phyloP scores from a whole-genome alignment of 1,139 yeast species.

The Scheffersomyces lignicola region DNA sequence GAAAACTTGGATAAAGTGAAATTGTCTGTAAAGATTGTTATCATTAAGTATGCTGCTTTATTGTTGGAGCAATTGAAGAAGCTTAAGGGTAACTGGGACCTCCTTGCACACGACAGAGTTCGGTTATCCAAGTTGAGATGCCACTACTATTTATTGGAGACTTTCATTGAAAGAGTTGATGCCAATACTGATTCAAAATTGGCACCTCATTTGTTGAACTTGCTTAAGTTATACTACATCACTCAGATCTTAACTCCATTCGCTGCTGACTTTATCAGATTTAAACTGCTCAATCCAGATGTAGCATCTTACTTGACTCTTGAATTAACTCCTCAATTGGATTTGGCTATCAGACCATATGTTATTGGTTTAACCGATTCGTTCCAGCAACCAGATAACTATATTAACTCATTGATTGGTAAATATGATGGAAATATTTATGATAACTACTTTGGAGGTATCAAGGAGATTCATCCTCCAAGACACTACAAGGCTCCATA shows the following conservation, averaged over 20 bases:
- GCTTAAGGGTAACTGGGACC: constrained; percentile 10
- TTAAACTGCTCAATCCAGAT: constrained; percentile 44
- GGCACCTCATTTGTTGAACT: constrained; percentile 14
- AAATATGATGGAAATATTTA: constrained; percentile 47
- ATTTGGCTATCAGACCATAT: constrained; percentile 48
- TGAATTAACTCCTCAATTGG: constrained; percentile 43
- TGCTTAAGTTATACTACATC: constrained; percentile 27
- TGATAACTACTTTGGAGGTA: constrained; percentile 44
- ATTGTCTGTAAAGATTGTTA: not conserved
- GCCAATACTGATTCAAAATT: constrained; percentile 11
- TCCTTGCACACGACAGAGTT: constrained; percentile 58
- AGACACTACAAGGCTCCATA: constrained; percentile 41
- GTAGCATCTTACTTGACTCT: constrained; percentile 43
- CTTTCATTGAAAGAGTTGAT: constrained; percentile 29
- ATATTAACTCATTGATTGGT: constrained; percentile 46
- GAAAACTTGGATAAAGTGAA: not conserved
- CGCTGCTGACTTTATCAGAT: constrained; percentile 75
- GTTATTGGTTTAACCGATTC: constrained; percentile 48
- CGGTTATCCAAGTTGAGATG: constrained; percentile 56
- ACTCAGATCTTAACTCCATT: constrained; percentile 70
- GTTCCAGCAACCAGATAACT: constrained; percentile 48
- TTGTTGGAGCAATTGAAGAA: not conserved
- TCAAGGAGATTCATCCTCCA: constrained; percentile 41
- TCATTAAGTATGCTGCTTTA: not conserved
- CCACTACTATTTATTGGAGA: constrained; percentile 36